Percentiles rank a stretch among this genome's conserved stretches.
Evolutionary conservation across 2,329 filamentous ascomycete species (phyloP).

Genomic region (Colletotrichum tabaci): DNA sequence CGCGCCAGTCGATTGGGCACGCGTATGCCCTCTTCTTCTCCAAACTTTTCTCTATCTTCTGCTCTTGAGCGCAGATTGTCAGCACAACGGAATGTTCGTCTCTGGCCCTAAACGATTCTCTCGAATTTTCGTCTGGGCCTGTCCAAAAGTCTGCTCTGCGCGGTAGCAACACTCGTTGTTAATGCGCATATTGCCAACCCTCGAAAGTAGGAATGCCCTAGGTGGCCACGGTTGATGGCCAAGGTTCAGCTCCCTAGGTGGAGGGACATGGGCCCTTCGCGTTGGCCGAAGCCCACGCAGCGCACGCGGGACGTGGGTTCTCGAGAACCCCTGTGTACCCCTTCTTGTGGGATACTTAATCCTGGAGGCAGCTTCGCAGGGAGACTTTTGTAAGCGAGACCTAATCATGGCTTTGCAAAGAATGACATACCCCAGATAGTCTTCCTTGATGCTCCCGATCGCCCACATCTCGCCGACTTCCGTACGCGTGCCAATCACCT

Average conservation of each 20-base stretch:
- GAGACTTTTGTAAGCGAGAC: constrained; percentile 36
- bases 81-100: constrained; percentile 13
- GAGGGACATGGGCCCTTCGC: not conserved
- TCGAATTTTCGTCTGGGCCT: constrained; percentile 10
- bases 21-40: constrained; percentile 29
- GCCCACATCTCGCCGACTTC: constrained; percentile 97
- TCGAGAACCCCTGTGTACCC: constrained; percentile 1
- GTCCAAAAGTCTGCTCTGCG: constrained; percentile 20
- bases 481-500: constrained; percentile 92
- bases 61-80: constrained; percentile 21
- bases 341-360: constrained; percentile 25
- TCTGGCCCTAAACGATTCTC: constrained; percentile 13
- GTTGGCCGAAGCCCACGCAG: not conserved
- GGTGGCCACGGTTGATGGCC: not conserved
- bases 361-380: constrained; percentile 42
- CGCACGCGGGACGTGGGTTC: not conserved
- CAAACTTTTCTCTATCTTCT: constrained; percentile 40
- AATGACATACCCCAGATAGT: constrained; percentile 74
- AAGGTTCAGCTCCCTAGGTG: not conserved
- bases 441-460: constrained; percentile 96
- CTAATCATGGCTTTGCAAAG: not conserved
- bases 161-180: constrained; percentile 20
- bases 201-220: not conserved
- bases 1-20: constrained; percentile 21
- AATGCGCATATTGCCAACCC: constrained; percentile 3